phyloP scores from a whole-genome alignment of 2,329 filamentous ascomycete genomes.

The Ceratocystis diversiconidia region DNA sequence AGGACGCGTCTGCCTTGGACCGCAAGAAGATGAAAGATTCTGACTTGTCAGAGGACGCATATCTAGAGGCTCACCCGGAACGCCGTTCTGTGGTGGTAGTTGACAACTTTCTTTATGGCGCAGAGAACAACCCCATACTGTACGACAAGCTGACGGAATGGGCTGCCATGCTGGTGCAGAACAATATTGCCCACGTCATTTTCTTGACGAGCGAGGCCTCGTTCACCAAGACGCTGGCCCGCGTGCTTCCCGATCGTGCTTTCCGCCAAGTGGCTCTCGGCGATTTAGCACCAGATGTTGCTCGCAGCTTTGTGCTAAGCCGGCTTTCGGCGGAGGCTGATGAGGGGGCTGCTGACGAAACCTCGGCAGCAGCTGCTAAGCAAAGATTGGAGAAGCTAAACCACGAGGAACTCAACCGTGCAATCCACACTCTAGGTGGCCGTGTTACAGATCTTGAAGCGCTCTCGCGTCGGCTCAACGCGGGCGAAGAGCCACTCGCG shows the following conservation, averaged over 20 bases:
- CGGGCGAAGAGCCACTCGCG: conserved; percentile 65
- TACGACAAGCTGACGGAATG: conserved; percentile 78
- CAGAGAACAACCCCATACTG: conserved; percentile 44
- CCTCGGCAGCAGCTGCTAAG: conserved; percentile 24
- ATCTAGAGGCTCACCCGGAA: conserved; percentile 79
- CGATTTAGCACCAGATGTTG: conserved; percentile 73
- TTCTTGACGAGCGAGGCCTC: conserved; percentile 85
- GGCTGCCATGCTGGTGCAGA: conserved; percentile 72
- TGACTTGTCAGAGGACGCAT: conserved; percentile 66
- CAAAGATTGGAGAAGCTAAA: conserved; percentile 27
- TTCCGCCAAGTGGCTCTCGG: conserved; percentile 77
- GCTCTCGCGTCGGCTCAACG: conserved; percentile 75
- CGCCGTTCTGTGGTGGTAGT: conserved; percentile 70
- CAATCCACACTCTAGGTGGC: conserved; percentile 71
- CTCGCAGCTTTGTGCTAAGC: conserved; percentile 77
- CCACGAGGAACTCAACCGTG: conserved; percentile 60
- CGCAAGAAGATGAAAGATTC: conserved; percentile 59
- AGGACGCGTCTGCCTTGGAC: conserved; percentile 44
- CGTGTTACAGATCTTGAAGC: conserved; percentile 93
- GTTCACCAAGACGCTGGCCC: conserved; percentile 74
- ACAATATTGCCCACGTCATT: conserved; percentile 84
- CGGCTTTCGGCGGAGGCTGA: conserved; percentile 39
- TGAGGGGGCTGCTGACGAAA: conserved; percentile 26
- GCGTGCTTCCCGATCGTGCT: conserved; percentile 77
- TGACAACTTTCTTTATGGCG: conserved; percentile 81